Evolutionary conservation across 352 stramenopile genomes (phyloP).

Genomic region (Phytopythium montanum): DNA sequence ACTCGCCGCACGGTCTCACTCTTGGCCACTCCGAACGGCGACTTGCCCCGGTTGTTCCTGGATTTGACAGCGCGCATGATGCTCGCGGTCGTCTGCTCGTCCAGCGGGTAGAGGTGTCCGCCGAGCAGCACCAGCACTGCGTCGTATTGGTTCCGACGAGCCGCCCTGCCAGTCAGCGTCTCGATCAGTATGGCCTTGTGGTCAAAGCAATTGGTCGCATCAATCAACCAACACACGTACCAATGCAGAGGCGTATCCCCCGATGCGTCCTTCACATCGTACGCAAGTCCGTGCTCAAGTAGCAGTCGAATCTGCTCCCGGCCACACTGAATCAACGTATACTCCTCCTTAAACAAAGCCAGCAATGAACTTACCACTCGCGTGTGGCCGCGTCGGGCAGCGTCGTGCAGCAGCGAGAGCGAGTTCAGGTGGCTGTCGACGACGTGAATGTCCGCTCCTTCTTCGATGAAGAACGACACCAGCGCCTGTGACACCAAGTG

Average conservation of each 20-base stretch:
- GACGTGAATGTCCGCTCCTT: constrained; percentile 46
- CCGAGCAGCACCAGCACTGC: constrained; percentile 45
- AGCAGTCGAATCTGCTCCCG: constrained; percentile 42
- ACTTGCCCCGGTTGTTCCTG: constrained; percentile 48
- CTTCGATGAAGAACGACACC: constrained; percentile 49
- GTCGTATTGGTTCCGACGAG: constrained; percentile 56
- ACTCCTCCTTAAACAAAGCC: background rate
- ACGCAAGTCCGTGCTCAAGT: constrained; percentile 34
- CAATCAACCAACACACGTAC: constrained; percentile 21
- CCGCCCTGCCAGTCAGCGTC: constrained; percentile 29
- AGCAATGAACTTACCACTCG: constrained; percentile 30
- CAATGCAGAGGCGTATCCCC: constrained; percentile 70
- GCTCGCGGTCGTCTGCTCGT: constrained; percentile 20
- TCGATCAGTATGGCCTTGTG: no score
- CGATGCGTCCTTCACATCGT: constrained; percentile 35
- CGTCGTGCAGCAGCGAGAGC: constrained; percentile 66
- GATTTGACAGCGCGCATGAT: constrained; percentile 32
- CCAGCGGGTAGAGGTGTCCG: constrained; percentile 24
- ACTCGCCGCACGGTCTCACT: constrained; percentile 36
- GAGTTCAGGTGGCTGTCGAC: constrained; percentile 55
- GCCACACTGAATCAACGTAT: background rate
- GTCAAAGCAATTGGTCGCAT: no score
- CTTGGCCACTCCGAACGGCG: constrained; percentile 33
- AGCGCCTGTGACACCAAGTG: constrained; percentile 23
- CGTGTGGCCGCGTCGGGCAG: constrained; percentile 44